These are phyloP conservation scores for Apophysomyces trapeziformis DNA, from an alignment of 371 early-diverging fungal species.

Conservation along the genomic window DNA sequence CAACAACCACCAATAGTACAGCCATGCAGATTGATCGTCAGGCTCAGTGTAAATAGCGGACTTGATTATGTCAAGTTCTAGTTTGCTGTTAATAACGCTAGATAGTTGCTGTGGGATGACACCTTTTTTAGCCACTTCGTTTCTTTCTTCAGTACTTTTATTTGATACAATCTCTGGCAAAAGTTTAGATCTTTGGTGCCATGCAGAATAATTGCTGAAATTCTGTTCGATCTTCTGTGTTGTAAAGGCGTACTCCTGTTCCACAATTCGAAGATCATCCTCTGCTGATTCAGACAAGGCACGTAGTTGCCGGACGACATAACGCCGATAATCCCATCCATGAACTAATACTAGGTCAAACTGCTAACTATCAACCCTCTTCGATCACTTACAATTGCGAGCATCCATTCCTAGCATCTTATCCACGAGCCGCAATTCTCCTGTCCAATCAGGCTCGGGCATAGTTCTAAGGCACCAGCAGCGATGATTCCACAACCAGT, in stretches of 20 bases:
- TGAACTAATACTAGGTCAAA: conserved; percentile 67
- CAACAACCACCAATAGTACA: conserved; percentile 91
- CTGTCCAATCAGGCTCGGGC: conserved; percentile 78
- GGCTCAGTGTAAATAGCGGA: conserved; percentile 95
- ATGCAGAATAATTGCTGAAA: conserved; percentile 96
- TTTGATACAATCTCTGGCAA: conserved; percentile 63
- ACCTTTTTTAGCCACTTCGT: conserved; percentile 44
- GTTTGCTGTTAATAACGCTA: not conserved
- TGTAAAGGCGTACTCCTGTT: conserved; percentile 84
- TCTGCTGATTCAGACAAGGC: conserved; percentile 19
- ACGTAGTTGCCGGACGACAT: conserved; percentile 64
- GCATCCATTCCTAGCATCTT: conserved; percentile 85
- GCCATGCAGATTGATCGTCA: conserved; percentile 96
- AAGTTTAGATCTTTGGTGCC: conserved; percentile 92
- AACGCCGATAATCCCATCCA: conserved; percentile 94
- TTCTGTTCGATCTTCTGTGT: conserved; percentile 83
- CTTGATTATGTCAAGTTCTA: conserved; percentile 83
- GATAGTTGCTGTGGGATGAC: not conserved
- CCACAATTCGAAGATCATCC: conserved; percentile 30
- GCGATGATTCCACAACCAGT: conserved; percentile 96
- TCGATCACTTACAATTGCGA: conserved; percentile 80
- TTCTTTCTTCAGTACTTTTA: conserved; percentile 47
- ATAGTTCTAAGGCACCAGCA: conserved; percentile 83
- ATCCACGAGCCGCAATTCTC: conserved; percentile 76
- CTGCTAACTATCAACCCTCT: not conserved